These are phyloP conservation scores for Obelidium mucronatum DNA, from an alignment of 192 early-diverging fungal species.

Conservation along the genomic window DNA sequence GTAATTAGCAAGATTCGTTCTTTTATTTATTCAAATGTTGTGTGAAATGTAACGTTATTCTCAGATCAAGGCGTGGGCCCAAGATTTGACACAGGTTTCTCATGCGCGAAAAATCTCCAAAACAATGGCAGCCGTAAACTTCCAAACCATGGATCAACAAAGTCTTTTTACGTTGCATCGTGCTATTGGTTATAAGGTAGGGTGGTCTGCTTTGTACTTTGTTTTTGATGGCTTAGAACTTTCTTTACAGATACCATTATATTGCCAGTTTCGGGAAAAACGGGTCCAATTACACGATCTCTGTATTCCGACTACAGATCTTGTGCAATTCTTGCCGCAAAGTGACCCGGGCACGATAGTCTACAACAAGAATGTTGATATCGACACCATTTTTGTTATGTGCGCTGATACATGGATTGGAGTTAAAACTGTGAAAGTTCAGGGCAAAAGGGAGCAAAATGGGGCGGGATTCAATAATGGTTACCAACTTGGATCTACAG, in stretches of 20 bases:
- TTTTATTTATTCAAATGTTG: background rate
- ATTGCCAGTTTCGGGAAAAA: conserved; percentile 40
- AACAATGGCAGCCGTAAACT: conserved; percentile 64
- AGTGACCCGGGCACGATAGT: conserved; percentile 49
- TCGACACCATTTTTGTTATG: conserved; percentile 53
- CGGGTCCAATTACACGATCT: conserved; percentile 4
- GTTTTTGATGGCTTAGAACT: background rate
- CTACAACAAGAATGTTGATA: conserved; percentile 32
- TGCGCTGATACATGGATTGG: conserved; percentile 65
- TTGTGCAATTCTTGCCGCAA: background rate
- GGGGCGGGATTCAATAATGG: conserved; percentile 78
- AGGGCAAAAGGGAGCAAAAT: conserved; percentile 62
- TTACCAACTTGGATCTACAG: conserved; percentile 57
- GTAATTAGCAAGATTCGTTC: conserved; percentile 38
- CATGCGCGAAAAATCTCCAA: conserved; percentile 74
- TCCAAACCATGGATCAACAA: conserved; percentile 64
- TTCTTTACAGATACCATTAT: conserved; percentile 8
- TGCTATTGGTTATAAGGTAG: conserved; percentile 78
- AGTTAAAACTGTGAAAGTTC: conserved; percentile 58
- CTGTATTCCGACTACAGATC: background rate
- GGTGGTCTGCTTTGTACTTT: background rate
- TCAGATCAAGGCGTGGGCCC: conserved; percentile 63
- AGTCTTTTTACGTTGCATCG: conserved; percentile 71
- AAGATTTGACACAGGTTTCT: conserved; percentile 70
- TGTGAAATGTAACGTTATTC: background rate